These are phyloP conservation scores for Thymus mandschuricus DNA, from an alignment of 257 asterid species.

Conservation along the genomic window DNA sequence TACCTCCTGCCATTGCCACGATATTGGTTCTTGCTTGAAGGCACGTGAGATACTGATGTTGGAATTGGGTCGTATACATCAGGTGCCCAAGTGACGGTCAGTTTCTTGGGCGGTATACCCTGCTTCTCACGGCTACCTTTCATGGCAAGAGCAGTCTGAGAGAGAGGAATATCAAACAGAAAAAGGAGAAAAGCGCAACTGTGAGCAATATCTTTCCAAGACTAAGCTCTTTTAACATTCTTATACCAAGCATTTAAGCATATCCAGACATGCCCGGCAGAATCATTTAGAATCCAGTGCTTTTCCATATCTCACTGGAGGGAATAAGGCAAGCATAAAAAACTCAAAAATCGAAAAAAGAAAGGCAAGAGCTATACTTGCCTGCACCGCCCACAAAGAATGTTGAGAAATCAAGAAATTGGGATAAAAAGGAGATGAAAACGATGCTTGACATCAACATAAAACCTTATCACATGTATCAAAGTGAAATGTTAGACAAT, in stretches of 20 bases:
- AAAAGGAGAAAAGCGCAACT: not conserved
- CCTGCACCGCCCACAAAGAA: slow-evolving; percentile 23
- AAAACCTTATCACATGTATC: not conserved
- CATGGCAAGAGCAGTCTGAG: slow-evolving; percentile 47
- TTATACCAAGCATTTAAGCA: not conserved
- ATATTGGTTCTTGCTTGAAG: slow-evolving; percentile 46
- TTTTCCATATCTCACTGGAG: slow-evolving; percentile 2
- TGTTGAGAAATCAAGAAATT: too few species aligned
- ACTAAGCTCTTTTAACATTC: slow-evolving; percentile 4
- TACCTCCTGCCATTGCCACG: slow-evolving; percentile 49
- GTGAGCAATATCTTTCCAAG: slow-evolving; percentile 10
- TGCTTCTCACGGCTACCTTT: slow-evolving; percentile 54
- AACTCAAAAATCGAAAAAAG: not conserved
- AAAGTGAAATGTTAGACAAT: not conserved
- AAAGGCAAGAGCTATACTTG: slow-evolving; percentile 17
- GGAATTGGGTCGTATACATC: slow-evolving; percentile 68
- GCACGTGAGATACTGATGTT: slow-evolving; percentile 70
- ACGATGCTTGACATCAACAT: not conserved
- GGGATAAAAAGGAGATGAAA: not conserved
- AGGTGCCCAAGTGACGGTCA: slow-evolving; percentile 56
- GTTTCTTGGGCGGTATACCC: slow-evolving; percentile 38
- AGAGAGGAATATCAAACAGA: not conserved
- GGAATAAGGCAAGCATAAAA: not conserved
- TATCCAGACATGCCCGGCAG: not conserved
- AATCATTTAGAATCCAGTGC: not conserved